These are phyloP conservation scores for Earliella scabrosa DNA, from an alignment of 1,284 basidiomycete genomes.

Conservation along the genomic window DNA sequence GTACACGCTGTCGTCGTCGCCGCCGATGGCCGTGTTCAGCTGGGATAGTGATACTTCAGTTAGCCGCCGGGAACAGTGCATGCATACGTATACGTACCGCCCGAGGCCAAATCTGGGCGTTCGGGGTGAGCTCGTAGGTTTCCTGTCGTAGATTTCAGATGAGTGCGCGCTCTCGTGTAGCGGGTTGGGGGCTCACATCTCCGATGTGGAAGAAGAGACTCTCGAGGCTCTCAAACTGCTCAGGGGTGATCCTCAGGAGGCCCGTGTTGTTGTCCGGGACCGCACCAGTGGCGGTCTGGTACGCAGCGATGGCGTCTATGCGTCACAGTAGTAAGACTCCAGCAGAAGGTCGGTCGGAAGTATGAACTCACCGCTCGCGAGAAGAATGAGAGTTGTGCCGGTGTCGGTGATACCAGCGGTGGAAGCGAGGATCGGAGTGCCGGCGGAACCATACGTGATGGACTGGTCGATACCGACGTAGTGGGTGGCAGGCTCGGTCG, in stretches of 20 bases:
- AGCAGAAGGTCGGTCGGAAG: background rate
- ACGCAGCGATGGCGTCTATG: constrained; percentile 50
- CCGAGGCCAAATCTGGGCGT: constrained; percentile 17
- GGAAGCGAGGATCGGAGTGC: constrained; percentile 45
- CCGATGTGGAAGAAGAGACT: constrained; percentile 58
- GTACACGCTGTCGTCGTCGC: constrained; percentile 45
- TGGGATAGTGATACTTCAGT: background rate
- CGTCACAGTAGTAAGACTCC: constrained; percentile 33
- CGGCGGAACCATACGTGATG: constrained; percentile 50
- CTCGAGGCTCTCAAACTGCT: constrained; percentile 52
- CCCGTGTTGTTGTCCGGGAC: constrained; percentile 51
- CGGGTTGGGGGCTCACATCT: constrained; percentile 20
- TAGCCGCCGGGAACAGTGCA: background rate
- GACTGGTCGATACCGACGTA: constrained; percentile 70
- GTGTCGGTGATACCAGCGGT: constrained; percentile 70
- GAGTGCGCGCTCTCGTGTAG: background rate
- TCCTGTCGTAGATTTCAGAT: background rate
- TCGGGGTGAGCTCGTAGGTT: constrained; percentile 13
- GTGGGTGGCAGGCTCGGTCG: constrained; percentile 46
- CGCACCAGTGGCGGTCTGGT: constrained; percentile 53
- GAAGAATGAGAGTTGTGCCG: constrained; percentile 45
- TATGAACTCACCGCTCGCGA: constrained; percentile 37
- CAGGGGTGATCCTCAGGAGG: constrained; percentile 52
- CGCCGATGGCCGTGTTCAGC: constrained; percentile 50
- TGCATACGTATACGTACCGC: too few species aligned